A percentile compares a stretch with the other conserved stretches of the same genome.
Evolutionary conservation across 2,329 filamentous ascomycete genomes (phyloP).

Genomic region (Arthroderma uncinatum): DNA sequence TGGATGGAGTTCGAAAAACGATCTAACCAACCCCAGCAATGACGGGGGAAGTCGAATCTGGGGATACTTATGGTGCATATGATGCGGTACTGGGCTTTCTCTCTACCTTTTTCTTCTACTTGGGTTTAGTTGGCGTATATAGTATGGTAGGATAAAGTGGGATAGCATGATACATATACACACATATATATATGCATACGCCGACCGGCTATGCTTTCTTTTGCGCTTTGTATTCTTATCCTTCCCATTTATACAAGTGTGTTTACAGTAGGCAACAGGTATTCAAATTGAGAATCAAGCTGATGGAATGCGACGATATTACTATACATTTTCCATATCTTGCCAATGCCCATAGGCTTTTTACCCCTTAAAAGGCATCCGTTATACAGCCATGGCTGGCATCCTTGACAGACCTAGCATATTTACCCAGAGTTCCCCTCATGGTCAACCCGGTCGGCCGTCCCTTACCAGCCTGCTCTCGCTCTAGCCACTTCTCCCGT

Average conservation of each 20-base stretch:
- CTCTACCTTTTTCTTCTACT: neutral
- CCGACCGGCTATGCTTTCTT: neutral
- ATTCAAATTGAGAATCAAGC: too few species aligned
- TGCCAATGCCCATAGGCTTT: neutral
- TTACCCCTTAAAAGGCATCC: constrained; percentile 20
- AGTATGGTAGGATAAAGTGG: neutral
- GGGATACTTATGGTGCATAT: neutral
- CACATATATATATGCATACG: neutral
- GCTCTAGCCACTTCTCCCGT: constrained; percentile 48
- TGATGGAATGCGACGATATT: neutral
- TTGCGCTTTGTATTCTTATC: too few species aligned
- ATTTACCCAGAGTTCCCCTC: constrained; percentile 60
- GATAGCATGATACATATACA: neutral
- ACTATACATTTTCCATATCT: neutral
- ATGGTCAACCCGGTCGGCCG: constrained; percentile 45
- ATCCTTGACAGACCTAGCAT: constrained; percentile 44
- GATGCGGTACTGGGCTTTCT: neutral
- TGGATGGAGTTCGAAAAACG: neutral
- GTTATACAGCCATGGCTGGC: constrained; percentile 41
- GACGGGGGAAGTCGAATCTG: neutral
- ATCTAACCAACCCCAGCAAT: neutral
- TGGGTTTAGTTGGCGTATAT: neutral
- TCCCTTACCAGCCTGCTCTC: constrained; percentile 28
- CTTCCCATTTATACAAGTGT: neutral
- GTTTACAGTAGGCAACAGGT: too few species aligned